Evolutionary conservation across 257 asterid genomes (phyloP).

Genomic region (Cinchona pubescens): DNA sequence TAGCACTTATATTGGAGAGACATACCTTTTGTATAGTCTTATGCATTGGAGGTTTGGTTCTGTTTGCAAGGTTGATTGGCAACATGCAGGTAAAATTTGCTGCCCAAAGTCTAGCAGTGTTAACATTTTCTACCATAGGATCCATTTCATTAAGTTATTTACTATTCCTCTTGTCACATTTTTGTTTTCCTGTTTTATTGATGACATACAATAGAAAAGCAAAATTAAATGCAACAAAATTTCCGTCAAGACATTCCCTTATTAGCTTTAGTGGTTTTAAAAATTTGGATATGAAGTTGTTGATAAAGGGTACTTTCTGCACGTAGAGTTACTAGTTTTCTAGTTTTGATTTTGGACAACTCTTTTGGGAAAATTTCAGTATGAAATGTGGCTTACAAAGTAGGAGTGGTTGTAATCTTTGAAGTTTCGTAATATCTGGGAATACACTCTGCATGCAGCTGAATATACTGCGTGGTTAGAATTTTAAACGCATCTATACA

Average conservation of each 20-base stretch:
- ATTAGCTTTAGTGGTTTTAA: neutral
- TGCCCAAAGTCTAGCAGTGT: neutral
- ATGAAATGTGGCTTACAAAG: neutral
- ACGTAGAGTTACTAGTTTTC: neutral
- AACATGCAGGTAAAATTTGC: conserved; percentile 74
- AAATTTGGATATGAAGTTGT: neutral
- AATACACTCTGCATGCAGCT: neutral
- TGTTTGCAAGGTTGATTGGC: conserved; percentile 85
- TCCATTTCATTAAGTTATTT: neutral
- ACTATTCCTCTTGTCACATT: neutral
- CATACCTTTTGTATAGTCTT: conserved; percentile 59
- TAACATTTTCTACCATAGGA: neutral
- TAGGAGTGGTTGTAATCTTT: neutral
- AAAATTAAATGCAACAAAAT: neutral
- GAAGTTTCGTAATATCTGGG: neutral
- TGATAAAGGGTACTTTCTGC: neutral
- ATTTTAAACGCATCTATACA: neutral
- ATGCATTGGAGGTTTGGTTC: conserved; percentile 74
- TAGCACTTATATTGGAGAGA: conserved; percentile 90
- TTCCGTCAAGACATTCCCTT: neutral
- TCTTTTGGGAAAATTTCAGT: neutral
- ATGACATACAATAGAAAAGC: neutral
- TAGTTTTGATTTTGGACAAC: neutral
- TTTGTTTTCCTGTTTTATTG: neutral
- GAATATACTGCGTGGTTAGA: neutral